These are phyloP conservation scores for Biancaea sappan DNA, from an alignment of 306 rosid genomes.

Conservation along the genomic window DNA sequence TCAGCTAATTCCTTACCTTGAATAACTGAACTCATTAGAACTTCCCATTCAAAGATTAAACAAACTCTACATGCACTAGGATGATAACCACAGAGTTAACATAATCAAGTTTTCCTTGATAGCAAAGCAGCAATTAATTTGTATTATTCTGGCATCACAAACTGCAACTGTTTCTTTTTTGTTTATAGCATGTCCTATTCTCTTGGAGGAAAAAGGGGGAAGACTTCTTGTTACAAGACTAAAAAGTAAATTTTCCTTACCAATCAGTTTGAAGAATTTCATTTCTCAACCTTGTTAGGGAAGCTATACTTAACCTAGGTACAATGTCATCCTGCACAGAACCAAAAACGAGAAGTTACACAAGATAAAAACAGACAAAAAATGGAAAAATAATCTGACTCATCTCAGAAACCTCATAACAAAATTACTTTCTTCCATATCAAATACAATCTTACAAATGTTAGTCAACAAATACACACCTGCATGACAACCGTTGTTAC, in stretches of 20 bases:
- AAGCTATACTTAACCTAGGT: conserved; percentile 79
- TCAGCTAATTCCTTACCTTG: conserved; percentile 8
- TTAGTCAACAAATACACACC: conserved; percentile 48
- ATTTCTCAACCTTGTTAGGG: conserved; percentile 81
- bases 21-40: not conserved
- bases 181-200: conserved; percentile 17
- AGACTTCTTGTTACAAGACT: conserved; percentile 26
- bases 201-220: conserved; percentile 18
- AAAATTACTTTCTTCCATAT: conserved; percentile 17
- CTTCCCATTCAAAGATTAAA: conserved; percentile 15
- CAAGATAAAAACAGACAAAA: conserved; percentile 31
- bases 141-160: not conserved
- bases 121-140: conserved; percentile 1
- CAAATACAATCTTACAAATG: conserved; percentile 21
- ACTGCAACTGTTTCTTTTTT: not conserved
- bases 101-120: not conserved
- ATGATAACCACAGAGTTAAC: not conserved
- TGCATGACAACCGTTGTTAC: conserved; percentile 93
- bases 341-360: conserved; percentile 29
- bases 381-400: conserved; percentile 20
- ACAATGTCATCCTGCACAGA: conserved; percentile 79
- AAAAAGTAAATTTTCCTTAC: conserved; percentile 53
- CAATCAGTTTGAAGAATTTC: conserved; percentile 98
- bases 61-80: not conserved
- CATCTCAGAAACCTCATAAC: conserved; percentile 29